Evolutionary conservation across 2,329 filamentous ascomycete species (phyloP).

Genomic region (Aspergillus chevalieri): DNA sequence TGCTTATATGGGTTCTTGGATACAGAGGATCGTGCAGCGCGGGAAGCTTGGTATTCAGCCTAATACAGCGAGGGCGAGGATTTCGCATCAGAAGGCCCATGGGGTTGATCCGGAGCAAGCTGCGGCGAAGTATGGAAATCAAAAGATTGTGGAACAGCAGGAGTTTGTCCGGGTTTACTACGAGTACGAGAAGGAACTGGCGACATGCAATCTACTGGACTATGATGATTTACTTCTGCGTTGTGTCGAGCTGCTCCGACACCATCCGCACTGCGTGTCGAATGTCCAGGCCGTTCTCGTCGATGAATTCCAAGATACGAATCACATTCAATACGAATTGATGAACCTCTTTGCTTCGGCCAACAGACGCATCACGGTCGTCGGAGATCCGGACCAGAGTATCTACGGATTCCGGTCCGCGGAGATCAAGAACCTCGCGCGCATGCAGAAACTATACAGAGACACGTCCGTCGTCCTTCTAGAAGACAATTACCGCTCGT

Average conservation of each 20-base stretch:
- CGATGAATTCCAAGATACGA: conserved; percentile 97
- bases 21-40: conserved; percentile 68
- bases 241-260: conserved; percentile 70
- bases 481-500: conserved; percentile 92
- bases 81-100: conserved; percentile 59
- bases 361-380: conserved; percentile 75
- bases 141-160: conserved; percentile 48
- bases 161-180: conserved; percentile 63
- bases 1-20: conserved; percentile 5
- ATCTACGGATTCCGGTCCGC: conserved; percentile 96
- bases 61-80: conserved; percentile 64
- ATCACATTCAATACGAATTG: conserved; percentile 87
- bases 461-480: conserved; percentile 76
- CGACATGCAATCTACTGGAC: conserved; percentile 75
- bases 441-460: conserved; percentile 69
- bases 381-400: conserved; percentile 94
- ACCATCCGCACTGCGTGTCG: conserved; percentile 71
- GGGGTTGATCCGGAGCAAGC: conserved; percentile 44
- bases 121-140: conserved; percentile 27
- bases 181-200: conserved; percentile 72
- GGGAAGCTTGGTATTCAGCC: conserved; percentile 63
- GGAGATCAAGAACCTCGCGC: conserved; percentile 79
- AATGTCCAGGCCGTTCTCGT: conserved; percentile 90
- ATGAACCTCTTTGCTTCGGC: conserved; percentile 79
- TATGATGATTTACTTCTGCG: conserved; percentile 87